A percentile compares a stretch with the other conserved stretches of the same genome.
Evolutionary conservation across 129 eudicot species (phyloP).

Genomic region (Ambrosia trifida): DNA sequence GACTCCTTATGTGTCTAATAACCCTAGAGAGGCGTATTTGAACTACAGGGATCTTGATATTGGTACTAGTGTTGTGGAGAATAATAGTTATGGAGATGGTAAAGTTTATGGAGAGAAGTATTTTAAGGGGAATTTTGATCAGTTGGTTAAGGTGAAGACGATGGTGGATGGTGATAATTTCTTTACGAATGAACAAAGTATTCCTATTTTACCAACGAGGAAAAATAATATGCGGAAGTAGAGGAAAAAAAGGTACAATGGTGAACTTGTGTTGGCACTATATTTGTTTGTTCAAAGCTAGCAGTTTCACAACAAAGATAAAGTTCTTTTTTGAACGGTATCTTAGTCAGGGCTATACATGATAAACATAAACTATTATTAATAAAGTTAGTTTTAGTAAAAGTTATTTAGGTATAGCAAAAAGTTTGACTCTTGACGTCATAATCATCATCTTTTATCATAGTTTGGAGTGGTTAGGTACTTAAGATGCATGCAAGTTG

Average conservation of each 20-base stretch:
- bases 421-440: too few relatives aligned
- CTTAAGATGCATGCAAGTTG: too few relatives aligned
- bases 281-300: too few relatives aligned
- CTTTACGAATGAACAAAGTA: slow-evolving; percentile 49
- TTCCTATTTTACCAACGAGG: slow-evolving; percentile 13
- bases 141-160: slow-evolving; percentile 42
- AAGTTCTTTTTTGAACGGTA: too few relatives aligned
- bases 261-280: too few relatives aligned
- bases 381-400: too few relatives aligned
- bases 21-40: slow-evolving; percentile 38
- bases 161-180: slow-evolving; percentile 38
- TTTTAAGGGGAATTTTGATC: slow-evolving; percentile 41
- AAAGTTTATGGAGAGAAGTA: slow-evolving; percentile 42
- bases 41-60: slow-evolving; percentile 46
- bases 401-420: too few relatives aligned
- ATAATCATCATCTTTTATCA: too few relatives aligned
- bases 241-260: neutral
- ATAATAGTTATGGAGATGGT: slow-evolving; percentile 35
- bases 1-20: slow-evolving; percentile 43
- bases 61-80: slow-evolving; percentile 35
- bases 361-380: too few relatives aligned
- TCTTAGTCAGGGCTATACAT: too few relatives aligned
- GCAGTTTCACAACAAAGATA: too few relatives aligned
- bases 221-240: neutral
- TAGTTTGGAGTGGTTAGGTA: too few relatives aligned